Percentiles rank a stretch among this genome's conserved stretches.
These are phyloP conservation scores for Fusarium chuoi DNA, from an alignment of 2,329 filamentous ascomycete genomes.

Conservation along the genomic window DNA sequence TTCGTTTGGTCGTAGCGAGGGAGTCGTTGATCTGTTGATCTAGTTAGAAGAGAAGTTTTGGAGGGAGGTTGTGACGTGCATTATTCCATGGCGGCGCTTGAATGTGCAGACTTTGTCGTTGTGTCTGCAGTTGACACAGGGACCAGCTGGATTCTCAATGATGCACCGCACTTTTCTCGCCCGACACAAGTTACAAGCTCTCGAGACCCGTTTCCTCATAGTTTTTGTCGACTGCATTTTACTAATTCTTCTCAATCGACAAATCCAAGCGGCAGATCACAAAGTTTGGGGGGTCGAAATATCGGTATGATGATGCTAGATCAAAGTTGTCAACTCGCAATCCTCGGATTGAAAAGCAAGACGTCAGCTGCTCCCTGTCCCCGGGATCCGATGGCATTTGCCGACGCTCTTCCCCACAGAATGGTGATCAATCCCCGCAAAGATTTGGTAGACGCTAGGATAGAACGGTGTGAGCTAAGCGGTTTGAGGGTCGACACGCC, in stretches of 20 bases:
- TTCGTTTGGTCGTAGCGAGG: background rate
- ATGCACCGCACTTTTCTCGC: conserved; percentile 41
- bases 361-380: background rate
- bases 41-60: background rate
- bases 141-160: conserved; percentile 30
- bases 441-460: background rate
- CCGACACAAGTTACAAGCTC: conserved; percentile 40
- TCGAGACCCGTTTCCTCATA: conserved; percentile 30
- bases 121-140: conserved; percentile 42
- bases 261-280: too few species aligned
- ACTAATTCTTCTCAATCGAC: too few species aligned
- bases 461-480: background rate
- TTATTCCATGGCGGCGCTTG: conserved; percentile 30
- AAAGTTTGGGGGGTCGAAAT: too few species aligned
- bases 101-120: conserved; percentile 41
- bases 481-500: background rate
- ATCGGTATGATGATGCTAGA: background rate
- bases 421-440: conserved; percentile 8
- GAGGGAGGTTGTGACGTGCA: background rate
- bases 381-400: conserved; percentile 27
- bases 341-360: conserved; percentile 21
- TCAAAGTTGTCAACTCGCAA: background rate
- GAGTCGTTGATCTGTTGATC: background rate
- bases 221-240: conserved; percentile 23
- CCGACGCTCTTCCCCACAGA: conserved; percentile 27